Evolutionary conservation across 176 grass and related monocot genomes (phyloP), one percentile per base, ranked within the genome.

Genomic region (Eragrostis curvula): DNA sequence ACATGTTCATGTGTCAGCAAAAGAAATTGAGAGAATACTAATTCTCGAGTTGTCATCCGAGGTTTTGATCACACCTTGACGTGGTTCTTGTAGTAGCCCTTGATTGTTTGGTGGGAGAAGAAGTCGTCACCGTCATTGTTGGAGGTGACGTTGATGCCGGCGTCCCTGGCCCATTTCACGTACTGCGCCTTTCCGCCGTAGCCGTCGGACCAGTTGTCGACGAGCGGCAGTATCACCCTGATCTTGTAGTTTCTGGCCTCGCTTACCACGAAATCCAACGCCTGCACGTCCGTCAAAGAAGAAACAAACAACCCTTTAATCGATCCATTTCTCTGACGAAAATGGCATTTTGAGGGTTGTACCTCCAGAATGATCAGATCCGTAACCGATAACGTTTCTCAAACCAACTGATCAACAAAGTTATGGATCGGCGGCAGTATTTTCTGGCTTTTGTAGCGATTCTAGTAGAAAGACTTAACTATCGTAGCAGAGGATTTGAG

Each of bases 141-240:
- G n/a, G n/a, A 85, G 16, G 86, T 85, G 11, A 88, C 53, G 78
- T 87, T 89, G 28, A 81, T 15, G 17, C 92, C 92, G 59, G 50
- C 74, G 46, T 52, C 83, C 83, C 61, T 78, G 18, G 70, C 92
- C 92, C 92, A 91, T 81, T 79, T 74, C 49, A 94, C 86, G 77
- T 94, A 91, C 60, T 94, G 92, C 28, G 81, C 79, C 56, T 89
- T 94, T 8, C 92, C 92, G 82, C 92, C 92, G 24, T 85, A 94
- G 76, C 58, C 66, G 45, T 94, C 75, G 32, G 32, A 4, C 92
- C 89, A 91, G 45, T 94, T 94, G 80, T 94, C 89, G 9, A 68
- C 52, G 16, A 94, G 82, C n/a, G 89, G 53, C 20, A 94, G 83
- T 45, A 91, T 78, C 21, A 94, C 86, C 75, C 86, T 87, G 30